Conservation (phyloP, 805 yeast species). For the Lipomyces sp. region DNA sequence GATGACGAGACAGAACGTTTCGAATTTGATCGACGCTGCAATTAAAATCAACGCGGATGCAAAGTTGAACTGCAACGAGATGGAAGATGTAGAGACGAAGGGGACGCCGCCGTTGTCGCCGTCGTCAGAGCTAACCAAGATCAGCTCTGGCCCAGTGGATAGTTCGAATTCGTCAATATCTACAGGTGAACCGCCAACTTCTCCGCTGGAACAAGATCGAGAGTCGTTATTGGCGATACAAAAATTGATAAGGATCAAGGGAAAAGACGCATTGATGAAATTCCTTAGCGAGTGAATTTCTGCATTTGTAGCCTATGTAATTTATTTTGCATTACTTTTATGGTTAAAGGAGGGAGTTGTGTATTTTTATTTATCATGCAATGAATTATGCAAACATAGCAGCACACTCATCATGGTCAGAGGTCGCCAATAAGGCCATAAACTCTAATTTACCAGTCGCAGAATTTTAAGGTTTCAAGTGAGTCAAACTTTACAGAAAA, state of each 20-base stretch:
- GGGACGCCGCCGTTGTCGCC: not conserved
- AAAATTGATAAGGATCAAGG: slow-evolving; percentile 67
- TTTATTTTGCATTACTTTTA: slow-evolving; percentile 3
- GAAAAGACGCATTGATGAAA: slow-evolving; percentile 64
- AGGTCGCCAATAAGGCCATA: too few relatives aligned
- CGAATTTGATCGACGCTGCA: slow-evolving; percentile 33
- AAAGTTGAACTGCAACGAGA: not conserved
- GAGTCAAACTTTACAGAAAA: too few relatives aligned
- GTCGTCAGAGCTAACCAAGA: not conserved
- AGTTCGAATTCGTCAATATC: slow-evolving; percentile 2
- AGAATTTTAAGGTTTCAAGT: too few relatives aligned
- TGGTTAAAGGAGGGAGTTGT: not conserved
- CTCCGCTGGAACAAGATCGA: slow-evolving; percentile 34
- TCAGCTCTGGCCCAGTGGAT: not conserved
- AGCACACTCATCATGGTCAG: too few relatives aligned
- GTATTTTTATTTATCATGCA: slow-evolving; percentile 5
- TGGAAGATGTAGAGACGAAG: not conserved
- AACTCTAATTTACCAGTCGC: too few relatives aligned
- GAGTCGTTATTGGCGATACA: slow-evolving; percentile 61
- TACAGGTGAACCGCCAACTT: not conserved
- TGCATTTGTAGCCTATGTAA: not conserved
- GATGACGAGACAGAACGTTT: slow-evolving; percentile 20
- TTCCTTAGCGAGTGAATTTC: slow-evolving; percentile 46
- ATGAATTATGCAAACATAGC: too few relatives aligned
- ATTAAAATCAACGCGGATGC: not conserved